Conservation (phyloP, 2,329 filamentous ascomycete genomes). For the Curvularia eragrostidis region DNA sequence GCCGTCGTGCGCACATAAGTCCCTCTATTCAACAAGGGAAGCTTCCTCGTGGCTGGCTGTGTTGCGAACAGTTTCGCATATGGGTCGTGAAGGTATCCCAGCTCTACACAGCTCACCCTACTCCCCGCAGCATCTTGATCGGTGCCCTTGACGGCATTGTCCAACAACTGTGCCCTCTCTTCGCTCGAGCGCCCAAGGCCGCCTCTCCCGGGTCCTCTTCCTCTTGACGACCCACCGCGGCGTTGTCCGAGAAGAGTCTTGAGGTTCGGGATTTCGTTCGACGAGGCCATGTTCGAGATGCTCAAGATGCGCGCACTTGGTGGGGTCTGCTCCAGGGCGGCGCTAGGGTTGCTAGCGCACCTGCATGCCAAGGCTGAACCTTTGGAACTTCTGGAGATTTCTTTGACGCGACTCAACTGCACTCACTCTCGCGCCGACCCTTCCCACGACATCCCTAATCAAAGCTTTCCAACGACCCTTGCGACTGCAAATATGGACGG, state of each 20-base stretch:
- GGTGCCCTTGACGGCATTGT: constrained; percentile 82
- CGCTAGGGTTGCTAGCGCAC: constrained; percentile 15
- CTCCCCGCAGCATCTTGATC: constrained; percentile 92
- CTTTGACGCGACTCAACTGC: constrained; percentile 32
- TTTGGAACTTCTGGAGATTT: constrained; percentile 37
- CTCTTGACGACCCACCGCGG: constrained; percentile 56
- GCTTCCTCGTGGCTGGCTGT: constrained; percentile 65
- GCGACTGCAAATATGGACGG: constrained; percentile 37
- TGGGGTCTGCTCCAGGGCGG: constrained; percentile 34
- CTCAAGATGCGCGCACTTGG: constrained; percentile 31
- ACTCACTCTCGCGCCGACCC: constrained; percentile 21
- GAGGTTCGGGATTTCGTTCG: constrained; percentile 78
- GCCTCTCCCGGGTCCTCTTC: constrained; percentile 54
- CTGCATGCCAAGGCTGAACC: constrained; percentile 33
- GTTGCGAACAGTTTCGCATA: constrained; percentile 76
- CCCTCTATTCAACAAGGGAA: constrained; percentile 94
- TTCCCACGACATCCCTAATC: constrained; percentile 10
- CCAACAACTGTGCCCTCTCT: constrained; percentile 58
- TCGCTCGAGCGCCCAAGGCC: constrained; percentile 32
- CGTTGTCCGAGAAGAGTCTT: constrained; percentile 63
- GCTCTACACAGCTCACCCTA: constrained; percentile 82
- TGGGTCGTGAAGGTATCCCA: constrained; percentile 83
- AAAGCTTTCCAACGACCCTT: constrained; percentile 15
- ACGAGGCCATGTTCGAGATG: constrained; percentile 65
- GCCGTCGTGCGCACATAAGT: constrained; percentile 91